Conservation (phyloP, 371 early-diverging fungal species). For the Nosema muscidifuracis region DNA sequence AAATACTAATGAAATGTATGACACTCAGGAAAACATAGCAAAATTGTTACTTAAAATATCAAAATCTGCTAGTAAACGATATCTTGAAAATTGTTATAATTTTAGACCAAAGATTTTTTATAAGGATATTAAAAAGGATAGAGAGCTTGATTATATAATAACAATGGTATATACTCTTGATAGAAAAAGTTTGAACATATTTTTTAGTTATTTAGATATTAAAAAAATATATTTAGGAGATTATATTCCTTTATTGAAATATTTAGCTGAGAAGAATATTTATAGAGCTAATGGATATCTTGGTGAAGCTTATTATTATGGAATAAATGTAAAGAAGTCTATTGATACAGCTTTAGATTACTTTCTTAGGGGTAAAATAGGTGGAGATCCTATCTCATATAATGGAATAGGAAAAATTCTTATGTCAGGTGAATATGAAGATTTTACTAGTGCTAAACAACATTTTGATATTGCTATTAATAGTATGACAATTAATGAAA, state of each 20-base stretch:
- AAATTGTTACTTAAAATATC: neutral
- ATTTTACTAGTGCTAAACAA: conserved; percentile 34
- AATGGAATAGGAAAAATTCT: conserved; percentile 60
- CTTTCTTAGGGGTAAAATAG: conserved; percentile 48
- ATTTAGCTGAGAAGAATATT: conserved; percentile 37
- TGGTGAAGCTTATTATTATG: conserved; percentile 61
- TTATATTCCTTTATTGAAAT: conserved; percentile 39
- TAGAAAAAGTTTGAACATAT: conserved; percentile 27
- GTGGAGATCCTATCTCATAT: conserved; percentile 46
- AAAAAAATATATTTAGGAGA: conserved; percentile 38
- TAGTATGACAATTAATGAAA: conserved; percentile 32
- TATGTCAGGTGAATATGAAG: conserved; percentile 23
- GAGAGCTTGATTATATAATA: conserved; percentile 12
- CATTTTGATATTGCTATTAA: conserved; percentile 43
- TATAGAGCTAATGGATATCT: conserved; percentile 52
- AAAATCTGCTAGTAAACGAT: neutral
- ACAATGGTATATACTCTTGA: conserved; percentile 37
- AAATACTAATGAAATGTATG: neutral
- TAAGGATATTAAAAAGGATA: neutral
- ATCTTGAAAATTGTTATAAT: neutral
- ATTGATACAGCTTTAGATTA: conserved; percentile 59
- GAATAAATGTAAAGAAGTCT: conserved; percentile 49
- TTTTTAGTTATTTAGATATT: conserved; percentile 50
- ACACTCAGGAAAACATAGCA: neutral
- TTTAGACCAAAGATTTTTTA: neutral